Base-by-base conservation (phyloP, 1,284 basidiomycete species). In the Irpex sp. region DNA sequence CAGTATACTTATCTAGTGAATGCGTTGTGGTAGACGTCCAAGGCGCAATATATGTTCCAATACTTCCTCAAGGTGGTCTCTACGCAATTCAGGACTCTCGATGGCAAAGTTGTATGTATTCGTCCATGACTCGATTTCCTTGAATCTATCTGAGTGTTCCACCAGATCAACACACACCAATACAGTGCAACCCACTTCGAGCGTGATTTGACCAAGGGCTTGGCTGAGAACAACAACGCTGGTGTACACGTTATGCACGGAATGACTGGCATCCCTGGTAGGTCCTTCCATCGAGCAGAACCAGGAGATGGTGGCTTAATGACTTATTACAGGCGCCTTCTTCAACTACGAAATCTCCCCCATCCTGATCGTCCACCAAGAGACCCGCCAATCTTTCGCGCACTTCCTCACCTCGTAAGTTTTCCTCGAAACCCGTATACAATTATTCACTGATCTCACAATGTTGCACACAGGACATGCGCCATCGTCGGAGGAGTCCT, bases 331-430 rank as follows among this genome's bases (percentile, higher is more conserved):
- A 85, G 89, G 93, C 52, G 89, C 91, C 17, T 97, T 95, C 81
- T 92, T 97, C 86, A 98, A 96, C 80, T 97, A 92, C 75, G 97
- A 99, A 75, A 98, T 99, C 73, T 97, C 94, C n/a, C 96, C 96
- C 1, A 94, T 98, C 73, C 88, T 93, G 62, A 91, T 98, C 57
- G 89, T 95, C 21, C 94, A 97, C 73, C 85, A 85, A n/a, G 96
- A 97, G 74, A 90, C 85, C 48, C 85, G 95, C 63, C 94, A 97
- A 77, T 93, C 93, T 0, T 96, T 99, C 74, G 95, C 96, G 5
- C 97, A 98, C 78, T 98, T 99, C 82, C 78, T 98, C 48, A 97
- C 96, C 44, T 97, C 94, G 92, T 96, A 70, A 74, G 94, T 85
- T 15, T 38, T 55, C 48, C 44, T 64, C 7, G 8, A 13, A 17